phyloP scores from a whole-genome alignment of 345 rosid species.

The Brassica napus region DNA sequence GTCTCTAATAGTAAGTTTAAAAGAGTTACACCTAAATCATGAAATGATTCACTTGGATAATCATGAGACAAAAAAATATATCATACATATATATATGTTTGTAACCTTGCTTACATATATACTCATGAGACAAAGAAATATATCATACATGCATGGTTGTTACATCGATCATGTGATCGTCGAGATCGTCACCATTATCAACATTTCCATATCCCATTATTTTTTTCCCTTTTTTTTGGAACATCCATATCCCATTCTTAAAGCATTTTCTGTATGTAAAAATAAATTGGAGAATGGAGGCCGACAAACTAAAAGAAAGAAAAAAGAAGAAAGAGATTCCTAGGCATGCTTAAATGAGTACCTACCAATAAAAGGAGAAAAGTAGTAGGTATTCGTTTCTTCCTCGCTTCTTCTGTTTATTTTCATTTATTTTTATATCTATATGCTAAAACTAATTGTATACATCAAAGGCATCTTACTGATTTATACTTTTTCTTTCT shows the following conservation, averaged over 20 bases:
- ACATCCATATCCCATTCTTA: neutral
- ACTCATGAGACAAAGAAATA: neutral
- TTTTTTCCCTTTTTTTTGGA: too few relatives aligned
- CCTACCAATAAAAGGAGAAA: constrained; percentile 33
- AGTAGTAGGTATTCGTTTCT: neutral
- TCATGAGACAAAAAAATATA: too few relatives aligned
- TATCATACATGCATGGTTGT: constrained; percentile 19
- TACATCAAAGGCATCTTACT: too few relatives aligned
- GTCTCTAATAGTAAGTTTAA: too few relatives aligned
- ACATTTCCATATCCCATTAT: neutral
- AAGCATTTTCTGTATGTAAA: neutral
- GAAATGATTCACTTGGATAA: too few relatives aligned
- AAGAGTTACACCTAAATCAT: neutral
- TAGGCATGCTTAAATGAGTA: constrained; percentile 43
- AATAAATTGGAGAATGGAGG: constrained; percentile 20
- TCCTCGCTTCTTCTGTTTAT: neutral
- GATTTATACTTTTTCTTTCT: too few relatives aligned
- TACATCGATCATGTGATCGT: neutral
- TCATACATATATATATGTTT: too few relatives aligned
- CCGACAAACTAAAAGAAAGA: constrained; percentile 31
- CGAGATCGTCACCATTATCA: neutral
- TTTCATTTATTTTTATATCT: neutral
- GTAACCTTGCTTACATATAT: too few relatives aligned
- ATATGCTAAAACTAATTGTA: neutral
- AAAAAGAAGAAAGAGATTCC: constrained; percentile 31